A percentile compares a stretch with the other conserved stretches of the same genome.
These are phyloP conservation scores for Inonotus obliquus DNA, from an alignment of 1,284 basidiomycete species.

Conservation along the genomic window DNA sequence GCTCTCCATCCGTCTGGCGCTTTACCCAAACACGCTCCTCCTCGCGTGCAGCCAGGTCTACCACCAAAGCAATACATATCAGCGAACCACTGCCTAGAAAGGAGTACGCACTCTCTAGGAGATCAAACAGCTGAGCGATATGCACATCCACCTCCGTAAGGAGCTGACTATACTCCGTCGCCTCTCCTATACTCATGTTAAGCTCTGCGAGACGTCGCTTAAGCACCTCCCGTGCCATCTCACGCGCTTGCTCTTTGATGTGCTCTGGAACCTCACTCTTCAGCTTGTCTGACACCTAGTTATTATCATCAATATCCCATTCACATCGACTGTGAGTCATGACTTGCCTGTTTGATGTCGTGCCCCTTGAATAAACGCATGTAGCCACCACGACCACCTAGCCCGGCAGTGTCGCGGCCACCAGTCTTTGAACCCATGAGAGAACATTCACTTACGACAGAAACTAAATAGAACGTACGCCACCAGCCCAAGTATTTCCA, in stretches of 20 bases:
- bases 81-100: not conserved
- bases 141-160: conserved; percentile 52
- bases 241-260: conserved; percentile 54
- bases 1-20: conserved; percentile 62
- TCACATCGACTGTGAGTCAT: not conserved
- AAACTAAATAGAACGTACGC: conserved; percentile 36
- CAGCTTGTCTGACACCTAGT: conserved; percentile 43
- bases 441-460: not conserved
- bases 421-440: conserved; percentile 40
- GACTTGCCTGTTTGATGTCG: conserved; percentile 52
- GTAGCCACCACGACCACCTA: conserved; percentile 60
- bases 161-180: conserved; percentile 49
- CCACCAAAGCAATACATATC: not conserved
- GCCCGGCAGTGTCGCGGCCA: conserved; percentile 60
- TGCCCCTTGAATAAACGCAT: conserved; percentile 63
- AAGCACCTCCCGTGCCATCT: conserved; percentile 61
- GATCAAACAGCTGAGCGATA: conserved; percentile 50
- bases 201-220: conserved; percentile 55
- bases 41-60: conserved; percentile 61
- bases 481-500: conserved; percentile 59
- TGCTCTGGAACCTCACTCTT: conserved; percentile 58
- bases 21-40: conserved; percentile 68
- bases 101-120: conserved; percentile 49
- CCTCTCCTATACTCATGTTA: conserved; percentile 52
- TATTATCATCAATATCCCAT: not conserved